Base-by-base conservation (phyloP, 1,284 basidiomycete genomes). In the Ceratobasidium sp. region DNA sequence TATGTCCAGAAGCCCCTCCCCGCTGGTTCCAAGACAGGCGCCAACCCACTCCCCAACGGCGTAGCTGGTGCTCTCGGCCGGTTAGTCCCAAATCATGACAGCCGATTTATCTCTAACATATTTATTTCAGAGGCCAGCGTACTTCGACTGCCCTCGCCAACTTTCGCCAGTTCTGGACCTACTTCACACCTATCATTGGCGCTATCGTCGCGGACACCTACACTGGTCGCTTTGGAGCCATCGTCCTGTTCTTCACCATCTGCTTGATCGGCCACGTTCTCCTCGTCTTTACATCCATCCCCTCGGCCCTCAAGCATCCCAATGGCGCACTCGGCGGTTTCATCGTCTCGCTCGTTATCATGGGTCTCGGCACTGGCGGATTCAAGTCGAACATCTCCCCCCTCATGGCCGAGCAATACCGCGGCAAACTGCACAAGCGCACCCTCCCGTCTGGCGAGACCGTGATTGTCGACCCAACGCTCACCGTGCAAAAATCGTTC, bases 351-450 rank as follows among this genome's bases (percentile, higher is more conserved):
- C 81, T 86, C 8, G 83, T 95, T 62, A 85, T 95, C 75, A 94
- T 92, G 84, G 92, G 90, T 69, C 35, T 88, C 23, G 89, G 90
- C 10, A 92, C 95, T 3, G 95, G 94, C 27, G 88, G 90, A 44
- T 95, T 96, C 89, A 96, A 96, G 85, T 84, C 91, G 0, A 95
- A 95, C 83, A 91, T 94, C 78, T 92, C 92, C 0, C 93, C 94
- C 0, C 86, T 95, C 75, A 88, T 95, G 52, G 94, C 94, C 55
- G 93, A 96, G 85, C 92, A 95, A 82, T 92, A 93, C 83, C 59
- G 78, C 81, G 70, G 74, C 77, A 80, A 81, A 46, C 50, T 69
- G 35, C 66, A 76, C 68, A 79, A 77, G 59, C 77, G 82, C 3
- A 89, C 87, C 3, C 88, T 88, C 1, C 88, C 87, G 79, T 85